phyloP scores from a whole-genome alignment of 768 basidiomycete species.

The Pulveroboletus sp. region DNA sequence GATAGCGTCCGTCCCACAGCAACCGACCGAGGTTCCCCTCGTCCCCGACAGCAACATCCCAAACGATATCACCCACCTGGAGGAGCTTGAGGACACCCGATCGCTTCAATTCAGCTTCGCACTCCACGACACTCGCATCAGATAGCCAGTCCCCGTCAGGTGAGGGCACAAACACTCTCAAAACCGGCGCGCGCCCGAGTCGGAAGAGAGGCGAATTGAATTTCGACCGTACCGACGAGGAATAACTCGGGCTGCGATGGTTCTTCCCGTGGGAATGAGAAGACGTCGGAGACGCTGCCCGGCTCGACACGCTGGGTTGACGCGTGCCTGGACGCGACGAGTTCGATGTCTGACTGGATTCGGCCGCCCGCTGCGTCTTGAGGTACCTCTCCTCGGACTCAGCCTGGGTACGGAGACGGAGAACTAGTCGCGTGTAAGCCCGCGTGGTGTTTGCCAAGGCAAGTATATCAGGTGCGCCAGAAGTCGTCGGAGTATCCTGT shows the following conservation, averaged over 20 bases:
- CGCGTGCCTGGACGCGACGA: conserved; percentile 18
- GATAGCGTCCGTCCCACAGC: conserved; percentile 86
- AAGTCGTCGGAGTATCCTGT: conserved; percentile 40
- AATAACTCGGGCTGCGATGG: conserved; percentile 18
- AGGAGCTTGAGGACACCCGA: conserved; percentile 48
- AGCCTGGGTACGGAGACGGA: conserved; percentile 74
- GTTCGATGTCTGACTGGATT: not conserved
- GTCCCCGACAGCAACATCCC: conserved; percentile 83
- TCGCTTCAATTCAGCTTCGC: conserved; percentile 72
- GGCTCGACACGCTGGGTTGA: conserved; percentile 48
- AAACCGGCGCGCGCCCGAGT: conserved; percentile 64
- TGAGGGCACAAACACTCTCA: conserved; percentile 81
- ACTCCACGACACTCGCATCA: conserved; percentile 74
- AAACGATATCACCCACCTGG: conserved; percentile 76
- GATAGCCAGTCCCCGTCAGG: conserved; percentile 85
- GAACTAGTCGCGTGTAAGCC: conserved; percentile 74
- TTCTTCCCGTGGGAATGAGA: conserved; percentile 37
- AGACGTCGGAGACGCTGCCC: conserved; percentile 60
- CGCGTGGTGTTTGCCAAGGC: conserved; percentile 58
- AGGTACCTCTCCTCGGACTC: conserved; percentile 47
- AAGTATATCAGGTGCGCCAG: conserved; percentile 40
- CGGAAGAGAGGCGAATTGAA: conserved; percentile 74
- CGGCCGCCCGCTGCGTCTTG: conserved; percentile 10
- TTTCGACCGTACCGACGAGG: conserved; percentile 13
- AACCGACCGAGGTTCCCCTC: conserved; percentile 81